Percentiles rank a stretch among this genome's conserved stretches.
Conservation (phyloP, 495 filamentous ascomycete species). For the Xylaria scruposa region DNA sequence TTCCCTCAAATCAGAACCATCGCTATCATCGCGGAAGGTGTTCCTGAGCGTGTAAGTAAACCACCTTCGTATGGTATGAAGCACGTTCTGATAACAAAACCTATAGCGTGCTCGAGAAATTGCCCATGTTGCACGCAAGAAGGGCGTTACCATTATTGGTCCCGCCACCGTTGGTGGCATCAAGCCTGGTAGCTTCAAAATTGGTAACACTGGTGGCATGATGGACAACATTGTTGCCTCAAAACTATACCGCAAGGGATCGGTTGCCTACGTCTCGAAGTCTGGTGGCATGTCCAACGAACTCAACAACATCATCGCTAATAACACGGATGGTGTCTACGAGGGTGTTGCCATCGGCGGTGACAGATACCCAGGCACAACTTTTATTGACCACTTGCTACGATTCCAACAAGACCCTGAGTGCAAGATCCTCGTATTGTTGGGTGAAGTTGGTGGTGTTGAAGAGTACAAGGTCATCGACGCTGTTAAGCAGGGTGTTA, state of each 20-base stretch:
- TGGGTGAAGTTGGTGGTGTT: slow-evolving; percentile 98
- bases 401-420: slow-evolving; percentile 94
- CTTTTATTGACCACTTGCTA: slow-evolving; percentile 97
- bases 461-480: slow-evolving; percentile 99
- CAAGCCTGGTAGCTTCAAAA: slow-evolving; percentile 99
- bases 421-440: slow-evolving; percentile 94
- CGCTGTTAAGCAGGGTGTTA: slow-evolving; percentile 89
- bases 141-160: slow-evolving; percentile 98
- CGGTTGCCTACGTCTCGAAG: slow-evolving; percentile 99
- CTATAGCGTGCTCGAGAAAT: slow-evolving; percentile 92
- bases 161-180: slow-evolving; percentile 98
- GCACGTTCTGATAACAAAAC: slow-evolving; percentile 35
- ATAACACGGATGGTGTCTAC: slow-evolving; percentile 95
- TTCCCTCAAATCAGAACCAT: slow-evolving; percentile 96
- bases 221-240: slow-evolving; percentile 99
- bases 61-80: neutral
- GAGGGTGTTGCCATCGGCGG: slow-evolving; percentile 99
- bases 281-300: slow-evolving; percentile 99
- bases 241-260: slow-evolving; percentile 99
- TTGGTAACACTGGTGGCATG: slow-evolving; percentile 99
- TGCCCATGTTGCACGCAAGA: slow-evolving; percentile 91
- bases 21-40: slow-evolving; percentile 99
- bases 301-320: slow-evolving; percentile 98
- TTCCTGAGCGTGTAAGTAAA: slow-evolving; percentile 86
- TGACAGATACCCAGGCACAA: slow-evolving; percentile 97